phyloP scores from a whole-genome alignment of 768 basidiomycete genomes.

The Leccinum disarticulatum region DNA sequence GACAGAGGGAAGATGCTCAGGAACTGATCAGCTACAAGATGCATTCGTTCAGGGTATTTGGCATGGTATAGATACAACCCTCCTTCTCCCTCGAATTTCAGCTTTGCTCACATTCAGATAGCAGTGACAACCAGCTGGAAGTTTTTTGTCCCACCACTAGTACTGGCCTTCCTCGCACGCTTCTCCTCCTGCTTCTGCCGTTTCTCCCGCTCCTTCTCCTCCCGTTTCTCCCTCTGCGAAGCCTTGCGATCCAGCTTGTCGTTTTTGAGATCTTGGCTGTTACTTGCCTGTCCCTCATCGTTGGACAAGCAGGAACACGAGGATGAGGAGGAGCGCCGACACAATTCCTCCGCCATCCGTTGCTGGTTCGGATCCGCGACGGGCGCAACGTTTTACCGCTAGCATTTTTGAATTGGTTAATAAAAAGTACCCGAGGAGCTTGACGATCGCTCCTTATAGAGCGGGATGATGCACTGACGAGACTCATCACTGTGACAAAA shows the following conservation, averaged over 20 bases:
- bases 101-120: no score
- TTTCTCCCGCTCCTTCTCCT: constrained; percentile 11
- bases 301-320: neutral
- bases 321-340: neutral
- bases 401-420: no score
- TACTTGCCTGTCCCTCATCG: neutral
- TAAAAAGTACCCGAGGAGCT: no score
- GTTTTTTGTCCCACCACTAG: constrained; percentile 7
- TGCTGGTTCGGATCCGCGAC: constrained; percentile 17
- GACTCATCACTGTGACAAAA: constrained; percentile 28
- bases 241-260: neutral
- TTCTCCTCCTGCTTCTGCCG: constrained; percentile 6
- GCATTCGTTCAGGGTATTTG: no score
- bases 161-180: constrained; percentile 16
- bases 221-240: neutral
- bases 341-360: constrained; percentile 20
- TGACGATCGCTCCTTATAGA: no score
- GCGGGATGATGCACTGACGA: constrained; percentile 17
- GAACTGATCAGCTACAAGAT: no score
- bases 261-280: neutral
- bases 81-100: neutral
- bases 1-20: no score
- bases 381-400: constrained; percentile 27
- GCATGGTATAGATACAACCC: no score
- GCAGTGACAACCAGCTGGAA: constrained; percentile 28